Conservation (phyloP, 225 moss, liverwort and hornwort species). For the Rhytidiadelphus loreus region DNA sequence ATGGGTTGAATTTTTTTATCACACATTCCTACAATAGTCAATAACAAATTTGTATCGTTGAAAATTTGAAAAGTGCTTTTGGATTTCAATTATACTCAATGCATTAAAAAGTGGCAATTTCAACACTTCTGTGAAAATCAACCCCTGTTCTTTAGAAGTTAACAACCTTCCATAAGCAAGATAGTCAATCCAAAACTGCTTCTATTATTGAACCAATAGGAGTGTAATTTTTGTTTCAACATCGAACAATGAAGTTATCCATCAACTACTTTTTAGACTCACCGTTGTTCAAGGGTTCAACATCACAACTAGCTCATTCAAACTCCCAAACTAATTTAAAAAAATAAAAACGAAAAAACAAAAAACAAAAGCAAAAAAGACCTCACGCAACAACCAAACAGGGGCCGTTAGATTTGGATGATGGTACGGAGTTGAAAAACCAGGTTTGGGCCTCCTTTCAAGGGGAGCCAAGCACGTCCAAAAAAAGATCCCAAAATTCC, state of each 20-base stretch:
- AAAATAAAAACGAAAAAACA: too few species aligned
- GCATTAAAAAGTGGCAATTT: not conserved
- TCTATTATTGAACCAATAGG: too few species aligned
- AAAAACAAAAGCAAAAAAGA: not conserved
- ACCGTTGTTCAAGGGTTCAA: not conserved
- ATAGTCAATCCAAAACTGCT: too few species aligned
- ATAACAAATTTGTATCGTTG: not conserved
- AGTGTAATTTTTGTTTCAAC: too few species aligned
- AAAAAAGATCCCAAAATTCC: not conserved
- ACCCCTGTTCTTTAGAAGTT: rapidly evolving
- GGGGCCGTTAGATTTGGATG: not conserved
- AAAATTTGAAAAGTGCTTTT: not conserved
- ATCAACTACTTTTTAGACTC: too few species aligned
- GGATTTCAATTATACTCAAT: rapidly evolving
- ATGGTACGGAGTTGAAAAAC: not conserved
- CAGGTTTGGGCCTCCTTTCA: not conserved
- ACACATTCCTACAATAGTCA: not conserved
- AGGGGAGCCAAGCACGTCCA: not conserved
- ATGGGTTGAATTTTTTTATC: not conserved
- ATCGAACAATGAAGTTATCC: too few species aligned
- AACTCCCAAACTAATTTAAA: not conserved
- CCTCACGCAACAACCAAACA: not conserved
- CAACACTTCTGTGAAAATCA: not conserved
- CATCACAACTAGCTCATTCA: not conserved
- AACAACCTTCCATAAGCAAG: too few species aligned